phyloP scores from a whole-genome alignment of 305 asterid species.

The Rubia balearica region DNA sequence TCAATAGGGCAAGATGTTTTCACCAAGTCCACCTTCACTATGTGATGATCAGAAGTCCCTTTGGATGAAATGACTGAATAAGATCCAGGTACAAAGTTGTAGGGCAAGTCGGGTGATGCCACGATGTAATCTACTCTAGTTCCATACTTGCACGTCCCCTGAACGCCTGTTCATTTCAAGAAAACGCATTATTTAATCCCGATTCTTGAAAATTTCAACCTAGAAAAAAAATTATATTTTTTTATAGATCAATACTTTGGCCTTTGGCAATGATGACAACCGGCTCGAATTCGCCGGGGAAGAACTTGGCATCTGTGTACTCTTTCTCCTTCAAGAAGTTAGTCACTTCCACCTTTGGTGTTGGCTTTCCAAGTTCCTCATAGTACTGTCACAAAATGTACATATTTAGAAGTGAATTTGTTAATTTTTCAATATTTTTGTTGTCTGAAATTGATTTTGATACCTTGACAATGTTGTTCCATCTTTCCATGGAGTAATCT shows the following conservation, averaged over 20 bases:
- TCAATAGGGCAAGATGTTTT: constrained; percentile 28
- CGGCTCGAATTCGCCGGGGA: constrained; percentile 78
- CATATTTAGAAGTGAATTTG: neutral
- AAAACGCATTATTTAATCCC: neutral
- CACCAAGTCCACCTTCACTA: constrained; percentile 68
- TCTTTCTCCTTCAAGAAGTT: constrained; percentile 56
- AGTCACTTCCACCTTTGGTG: constrained; percentile 67
- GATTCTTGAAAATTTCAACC: neutral
- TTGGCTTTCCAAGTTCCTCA: constrained; percentile 82
- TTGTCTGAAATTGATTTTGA: neutral
- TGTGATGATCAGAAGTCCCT: constrained; percentile 93
- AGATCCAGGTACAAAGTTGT: constrained; percentile 75
- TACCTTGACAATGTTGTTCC: constrained; percentile 86
- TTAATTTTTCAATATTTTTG: neutral
- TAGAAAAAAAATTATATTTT: neutral
- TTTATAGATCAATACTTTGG: constrained; percentile 45
- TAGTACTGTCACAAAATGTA: constrained; percentile 41
- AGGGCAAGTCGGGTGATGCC: constrained; percentile 47
- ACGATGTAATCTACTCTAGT: constrained; percentile 83
- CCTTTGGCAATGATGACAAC: constrained; percentile 88
- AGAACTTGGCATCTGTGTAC: constrained; percentile 65
- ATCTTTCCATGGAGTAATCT: constrained; percentile 74
- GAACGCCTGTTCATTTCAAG: constrained; percentile 46
- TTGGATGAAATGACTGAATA: constrained; percentile 83
- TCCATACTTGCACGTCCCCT: constrained; percentile 94